Conservation (phyloP, 140 eudicot species). For the Oenanthe javanica region DNA sequence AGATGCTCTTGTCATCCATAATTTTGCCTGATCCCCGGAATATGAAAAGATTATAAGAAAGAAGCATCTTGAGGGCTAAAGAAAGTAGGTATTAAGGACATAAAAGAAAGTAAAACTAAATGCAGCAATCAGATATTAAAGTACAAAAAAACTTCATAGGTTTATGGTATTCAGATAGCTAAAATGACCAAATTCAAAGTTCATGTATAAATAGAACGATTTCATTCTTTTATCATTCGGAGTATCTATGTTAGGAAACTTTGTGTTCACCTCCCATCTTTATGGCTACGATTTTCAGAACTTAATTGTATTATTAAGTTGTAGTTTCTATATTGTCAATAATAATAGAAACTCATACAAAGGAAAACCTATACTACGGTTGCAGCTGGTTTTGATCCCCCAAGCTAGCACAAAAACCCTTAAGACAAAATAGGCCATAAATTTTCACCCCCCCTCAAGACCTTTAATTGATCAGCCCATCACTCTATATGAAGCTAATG, state of each 20-base stretch:
- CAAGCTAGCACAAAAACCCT: no score
- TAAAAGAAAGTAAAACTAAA: not conserved
- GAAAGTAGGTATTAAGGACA: not conserved
- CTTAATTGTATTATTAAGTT: not conserved
- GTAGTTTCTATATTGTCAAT: not conserved
- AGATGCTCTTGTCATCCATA: slow-evolving; percentile 87
- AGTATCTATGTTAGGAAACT: not conserved
- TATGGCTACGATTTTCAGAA: not conserved
- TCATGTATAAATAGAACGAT: not conserved
- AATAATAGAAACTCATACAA: not conserved
- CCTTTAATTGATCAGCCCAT: not conserved
- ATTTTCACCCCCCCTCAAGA: not conserved
- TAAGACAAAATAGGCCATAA: not conserved
- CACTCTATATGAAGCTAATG: not conserved
- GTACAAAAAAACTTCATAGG: not conserved
- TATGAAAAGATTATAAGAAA: slow-evolving; percentile 13
- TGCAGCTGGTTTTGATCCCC: no score
- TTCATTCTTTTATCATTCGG: not conserved
- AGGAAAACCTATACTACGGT: not conserved
- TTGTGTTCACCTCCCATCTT: not conserved
- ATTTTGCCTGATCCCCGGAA: slow-evolving; percentile 43
- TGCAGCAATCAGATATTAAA: not conserved
- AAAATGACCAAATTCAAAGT: not conserved
- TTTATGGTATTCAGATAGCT: not conserved
- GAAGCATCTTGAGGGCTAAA: not conserved